These are phyloP conservation scores for Fusarium sp. DNA, from an alignment of 2,329 filamentous ascomycete species.

Conservation along the genomic window DNA sequence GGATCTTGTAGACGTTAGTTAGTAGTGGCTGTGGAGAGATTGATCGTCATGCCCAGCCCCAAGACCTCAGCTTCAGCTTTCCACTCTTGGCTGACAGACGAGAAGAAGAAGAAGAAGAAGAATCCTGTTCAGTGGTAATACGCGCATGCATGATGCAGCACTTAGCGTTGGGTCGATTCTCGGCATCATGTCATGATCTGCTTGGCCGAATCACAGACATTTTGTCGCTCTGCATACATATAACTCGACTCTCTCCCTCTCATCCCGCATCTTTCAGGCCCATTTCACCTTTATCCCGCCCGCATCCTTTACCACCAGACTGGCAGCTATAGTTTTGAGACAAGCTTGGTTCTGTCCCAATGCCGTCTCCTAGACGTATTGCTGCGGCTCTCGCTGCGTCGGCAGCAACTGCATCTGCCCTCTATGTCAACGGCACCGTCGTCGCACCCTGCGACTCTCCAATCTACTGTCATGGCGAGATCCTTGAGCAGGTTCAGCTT, in stretches of 20 bases:
- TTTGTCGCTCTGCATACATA: not conserved
- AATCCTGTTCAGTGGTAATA: slow-evolving; percentile 20
- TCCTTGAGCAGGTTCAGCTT: slow-evolving; percentile 69
- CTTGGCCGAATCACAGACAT: slow-evolving; percentile 23
- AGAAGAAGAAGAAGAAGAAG: slow-evolving; percentile 12
- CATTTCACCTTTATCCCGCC: not conserved
- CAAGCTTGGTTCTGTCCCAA: slow-evolving; percentile 16
- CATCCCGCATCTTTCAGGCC: not conserved
- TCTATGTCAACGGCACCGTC: slow-evolving; percentile 68
- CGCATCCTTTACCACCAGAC: not conserved
- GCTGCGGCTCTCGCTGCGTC: slow-evolving; percentile 43
- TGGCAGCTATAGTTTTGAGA: slow-evolving; percentile 1
- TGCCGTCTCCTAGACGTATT: slow-evolving; percentile 42
- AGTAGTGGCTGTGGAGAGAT: not conserved
- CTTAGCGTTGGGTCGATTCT: not conserved
- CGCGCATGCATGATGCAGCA: not conserved
- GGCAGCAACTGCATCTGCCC: slow-evolving; percentile 50
- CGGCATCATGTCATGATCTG: slow-evolving; percentile 30
- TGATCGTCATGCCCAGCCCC: slow-evolving; percentile 20
- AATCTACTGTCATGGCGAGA: slow-evolving; percentile 72
- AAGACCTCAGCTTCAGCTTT: slow-evolving; percentile 16
- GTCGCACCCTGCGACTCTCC: slow-evolving; percentile 73
- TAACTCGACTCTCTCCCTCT: slow-evolving; percentile 11
- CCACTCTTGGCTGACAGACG: slow-evolving; percentile 25
- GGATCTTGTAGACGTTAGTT: slow-evolving; percentile 2